phyloP scores from a whole-genome alignment of 2,329 filamentous ascomycete genomes.

The Clonostachys solani region DNA sequence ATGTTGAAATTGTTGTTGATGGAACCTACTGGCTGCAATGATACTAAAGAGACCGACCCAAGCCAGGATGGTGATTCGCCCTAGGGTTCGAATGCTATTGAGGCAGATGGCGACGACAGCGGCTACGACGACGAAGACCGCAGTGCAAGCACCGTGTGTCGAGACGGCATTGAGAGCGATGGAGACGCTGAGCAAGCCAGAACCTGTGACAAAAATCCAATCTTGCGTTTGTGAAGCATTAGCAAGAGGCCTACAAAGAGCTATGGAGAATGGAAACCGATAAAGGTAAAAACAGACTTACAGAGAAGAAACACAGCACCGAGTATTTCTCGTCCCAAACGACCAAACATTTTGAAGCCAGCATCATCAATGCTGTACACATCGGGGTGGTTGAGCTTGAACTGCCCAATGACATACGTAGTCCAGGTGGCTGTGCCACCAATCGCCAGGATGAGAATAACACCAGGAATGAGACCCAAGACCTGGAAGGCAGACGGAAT shows the following conservation, averaged over 20 bases:
- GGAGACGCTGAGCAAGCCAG: constrained; percentile 31
- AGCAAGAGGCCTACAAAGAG: constrained; percentile 22
- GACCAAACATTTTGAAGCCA: constrained; percentile 41
- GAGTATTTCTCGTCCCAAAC: constrained; percentile 34
- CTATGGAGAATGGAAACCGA: too few relatives aligned
- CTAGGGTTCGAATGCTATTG: constrained; percentile 22
- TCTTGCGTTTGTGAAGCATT: constrained; percentile 29
- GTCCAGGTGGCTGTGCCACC: constrained; percentile 41
- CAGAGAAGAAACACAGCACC: constrained; percentile 26
- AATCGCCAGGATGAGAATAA: constrained; percentile 33
- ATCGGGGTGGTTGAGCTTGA: constrained; percentile 43
- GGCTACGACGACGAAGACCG: constrained; percentile 29
- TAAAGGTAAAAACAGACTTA: constrained; percentile 3
- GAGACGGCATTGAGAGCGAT: constrained; percentile 34
- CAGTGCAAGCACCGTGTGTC: constrained; percentile 29
- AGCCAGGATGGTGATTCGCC: constrained; percentile 22
- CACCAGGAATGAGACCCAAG: constrained; percentile 40
- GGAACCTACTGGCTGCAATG: constrained; percentile 28
- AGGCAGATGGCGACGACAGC: constrained; percentile 18
- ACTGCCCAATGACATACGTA: constrained; percentile 41
- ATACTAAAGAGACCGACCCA: constrained; percentile 25
- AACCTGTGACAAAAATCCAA: constrained; percentile 21
- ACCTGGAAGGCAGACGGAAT: constrained; percentile 38
- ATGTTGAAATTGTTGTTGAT: constrained; percentile 31
- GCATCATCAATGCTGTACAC: constrained; percentile 51